Evolutionary conservation across 306 rosid species (phyloP).

Genomic region (Cucurbita argyrosperma): DNA sequence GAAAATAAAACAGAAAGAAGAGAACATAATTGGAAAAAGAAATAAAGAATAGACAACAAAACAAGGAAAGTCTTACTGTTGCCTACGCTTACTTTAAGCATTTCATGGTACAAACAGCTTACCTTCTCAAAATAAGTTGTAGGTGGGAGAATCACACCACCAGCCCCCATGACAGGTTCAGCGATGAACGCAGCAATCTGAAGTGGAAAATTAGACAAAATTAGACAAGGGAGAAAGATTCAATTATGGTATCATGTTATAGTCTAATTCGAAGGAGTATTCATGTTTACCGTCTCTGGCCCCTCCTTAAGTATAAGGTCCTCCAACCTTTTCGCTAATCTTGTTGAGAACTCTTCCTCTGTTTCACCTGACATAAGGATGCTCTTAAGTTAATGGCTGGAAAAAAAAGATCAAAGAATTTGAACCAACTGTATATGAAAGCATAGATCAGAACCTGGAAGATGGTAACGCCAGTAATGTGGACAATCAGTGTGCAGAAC

Average conservation of each 20-base stretch:
- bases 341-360: constrained; percentile 79
- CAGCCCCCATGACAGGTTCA: constrained; percentile 63
- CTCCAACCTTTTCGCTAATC: constrained; percentile 36
- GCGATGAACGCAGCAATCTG: constrained; percentile 41
- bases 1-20: neutral
- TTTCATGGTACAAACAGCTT: neutral
- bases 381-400: constrained; percentile 7
- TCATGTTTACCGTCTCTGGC: constrained; percentile 58
- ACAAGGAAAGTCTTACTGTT: neutral
- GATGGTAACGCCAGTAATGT: constrained; percentile 89
- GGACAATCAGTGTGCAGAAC: constrained; percentile 91
- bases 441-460: constrained; percentile 51
- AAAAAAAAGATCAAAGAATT: neutral
- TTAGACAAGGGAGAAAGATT: neutral
- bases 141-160: constrained; percentile 85
- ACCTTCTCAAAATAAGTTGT: constrained; percentile 86
- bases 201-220: neutral
- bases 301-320: constrained; percentile 56
- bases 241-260: neutral
- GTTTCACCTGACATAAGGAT: constrained; percentile 58
- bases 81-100: neutral
- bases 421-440: neutral
- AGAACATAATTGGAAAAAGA: neutral
- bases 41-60: neutral
- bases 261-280: neutral